Evolutionary conservation across 2,329 filamentous ascomycete genomes (phyloP), one percentile per base, ranked within the genome.

Genomic region (Knufia fluminis): DNA sequence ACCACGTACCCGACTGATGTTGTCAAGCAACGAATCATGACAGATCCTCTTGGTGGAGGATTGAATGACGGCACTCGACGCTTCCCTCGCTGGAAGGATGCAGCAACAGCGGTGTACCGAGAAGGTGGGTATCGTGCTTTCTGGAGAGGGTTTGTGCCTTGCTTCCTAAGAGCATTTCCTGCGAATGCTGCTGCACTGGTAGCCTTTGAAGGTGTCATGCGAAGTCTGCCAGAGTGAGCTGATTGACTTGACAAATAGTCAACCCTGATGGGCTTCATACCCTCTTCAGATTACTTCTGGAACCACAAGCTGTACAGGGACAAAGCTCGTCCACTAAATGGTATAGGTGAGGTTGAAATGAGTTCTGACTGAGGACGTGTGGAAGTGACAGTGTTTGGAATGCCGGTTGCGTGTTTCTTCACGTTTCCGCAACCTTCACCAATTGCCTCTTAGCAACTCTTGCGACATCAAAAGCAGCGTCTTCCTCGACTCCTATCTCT

Each of bases 21-120:
- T 19, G 82, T 97, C 49, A 97, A 97, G 75, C 91, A 97, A 72
- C 78, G 89, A 26, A 85, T 98, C 64, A 97, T 98, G 92, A 96
- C 91, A 12, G 92, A 97, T 68, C 82, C 86, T 3, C 71, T 97
- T 46, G 90, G 85, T 1, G 83, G 84, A 1, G 72, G 71, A 1
- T 68, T 90, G 10, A 72, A 75, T 16, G 84, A 88, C 57, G 82
- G 85, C 8, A 72, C 76, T 51, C 77, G 80, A 54, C 78, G 72
- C 57, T 97, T 90, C 63, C 72, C 69, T 10, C 71, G 75, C 44
- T 97, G 92, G 92, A 80, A 75, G 62, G 80, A 91, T 58, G 92
- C 91, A 0, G 91, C 86, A 0, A 71, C 64, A 46, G 78, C 84
- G 0, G 85, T 97, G 1, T 94, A 85, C 60, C 72, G 72, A 42